Evolutionary conservation across 306 rosid species (phyloP), one percentile per base, ranked within the genome.

Genomic region (Senna tora): DNA sequence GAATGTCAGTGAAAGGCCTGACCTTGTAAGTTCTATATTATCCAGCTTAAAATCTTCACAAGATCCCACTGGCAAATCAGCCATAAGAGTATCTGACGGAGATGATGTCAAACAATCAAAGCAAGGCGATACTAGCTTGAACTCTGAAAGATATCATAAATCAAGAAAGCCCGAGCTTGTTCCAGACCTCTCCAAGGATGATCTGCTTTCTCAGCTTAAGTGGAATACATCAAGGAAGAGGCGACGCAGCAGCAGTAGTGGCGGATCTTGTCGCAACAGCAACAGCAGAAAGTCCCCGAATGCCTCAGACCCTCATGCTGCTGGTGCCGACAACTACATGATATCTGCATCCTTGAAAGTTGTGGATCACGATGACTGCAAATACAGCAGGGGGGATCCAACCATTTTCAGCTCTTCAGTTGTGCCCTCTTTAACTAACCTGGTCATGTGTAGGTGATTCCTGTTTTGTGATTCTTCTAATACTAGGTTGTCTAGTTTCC

Each of bases 361-460:
- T 46, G 87, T 77, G 38, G 93, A 93, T 66, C 85, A 82, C 49
- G 97, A 90, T 10, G 92, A 91, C 92, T 89, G 83, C 86, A 91
- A 90, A 62, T 85, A 75, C 74, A 30, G 38, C 74, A 49, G 47
- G 0, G 88, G 91, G 15, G 98, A 89, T 80, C 88, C 92, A 22
- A 71, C 87, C 16, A 69, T 82, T 33, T 89, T 93, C 74, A 72
- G 69, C 64, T 79, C 96, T 43, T 83, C 96, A 1, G 98, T 90
- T 33, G 98, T 81, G 50, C 85, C 97, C 2, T 77, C 87, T 33
- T 72, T 89, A 72, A 80, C 92, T 19, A 93, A 81, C 81, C 70
- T 87, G 89, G 97, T 93, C 46, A 86, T 93, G 98, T 93, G 95
- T 69, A 91, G 90, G 77, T 91, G 86, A 80, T 52, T 42, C n/a